Evolutionary conservation across 1,139 yeast species (phyloP).

Genomic region (Blastobotrys buckinghamii): DNA sequence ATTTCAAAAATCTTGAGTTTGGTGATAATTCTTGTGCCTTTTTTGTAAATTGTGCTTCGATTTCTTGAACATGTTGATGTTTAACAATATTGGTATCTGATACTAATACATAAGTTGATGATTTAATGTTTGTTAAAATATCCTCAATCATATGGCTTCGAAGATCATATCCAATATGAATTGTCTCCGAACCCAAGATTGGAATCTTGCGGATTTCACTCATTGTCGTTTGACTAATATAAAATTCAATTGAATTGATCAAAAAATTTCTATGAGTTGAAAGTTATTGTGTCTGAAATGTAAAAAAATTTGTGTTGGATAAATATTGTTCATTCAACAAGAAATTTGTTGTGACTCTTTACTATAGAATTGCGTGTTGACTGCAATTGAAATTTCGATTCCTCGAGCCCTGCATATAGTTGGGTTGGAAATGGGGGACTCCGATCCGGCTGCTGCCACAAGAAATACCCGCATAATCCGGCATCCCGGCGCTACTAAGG

Average conservation of each 20-base stretch:
- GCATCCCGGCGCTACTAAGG: no score
- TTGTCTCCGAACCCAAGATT: constrained; percentile 68
- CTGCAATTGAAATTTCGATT: no score
- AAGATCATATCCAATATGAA: constrained; percentile 87
- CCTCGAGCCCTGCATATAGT: no score
- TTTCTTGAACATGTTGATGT: constrained; percentile 51
- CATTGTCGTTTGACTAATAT: neutral
- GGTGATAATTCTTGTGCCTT: constrained; percentile 10
- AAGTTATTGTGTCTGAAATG: no score
- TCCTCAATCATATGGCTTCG: constrained; percentile 70
- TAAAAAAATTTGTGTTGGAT: no score
- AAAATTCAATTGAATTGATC: neutral
- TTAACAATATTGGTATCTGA: constrained; percentile 79
- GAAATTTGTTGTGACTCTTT: no score
- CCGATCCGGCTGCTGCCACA: no score
- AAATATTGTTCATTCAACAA: no score
- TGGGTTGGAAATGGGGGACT: no score
- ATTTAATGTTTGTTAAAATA: constrained; percentile 53
- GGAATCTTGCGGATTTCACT: constrained; percentile 23
- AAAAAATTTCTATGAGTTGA: neutral
- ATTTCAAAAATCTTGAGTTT: constrained; percentile 49
- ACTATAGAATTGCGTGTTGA: no score
- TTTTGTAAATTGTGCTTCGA: constrained; percentile 34
- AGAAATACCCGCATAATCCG: no score
- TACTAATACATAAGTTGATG: constrained; percentile 88